Base-by-base conservation (phyloP, 2,329 filamentous ascomycete species). In the Biscogniauxia mediterranea region DNA sequence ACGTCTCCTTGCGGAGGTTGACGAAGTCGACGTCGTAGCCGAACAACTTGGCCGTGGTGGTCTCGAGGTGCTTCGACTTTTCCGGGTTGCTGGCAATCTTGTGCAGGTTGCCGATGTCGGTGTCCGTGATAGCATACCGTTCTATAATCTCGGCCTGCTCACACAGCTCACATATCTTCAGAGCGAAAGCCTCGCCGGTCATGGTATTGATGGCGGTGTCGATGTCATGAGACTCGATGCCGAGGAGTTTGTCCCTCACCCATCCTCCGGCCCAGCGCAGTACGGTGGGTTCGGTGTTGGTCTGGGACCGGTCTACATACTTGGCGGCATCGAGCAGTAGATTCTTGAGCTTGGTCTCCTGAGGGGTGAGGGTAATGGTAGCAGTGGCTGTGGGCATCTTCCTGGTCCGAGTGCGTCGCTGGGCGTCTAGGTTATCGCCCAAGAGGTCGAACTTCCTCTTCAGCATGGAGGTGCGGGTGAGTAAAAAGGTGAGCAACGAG, bases 61-160 rank as follows among this genome's bases (percentile, higher is more conserved):
- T 98, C 76, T 96, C 94, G 15, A 98, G 84, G 73, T 98, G 92
- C 78, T 98, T 98, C 20, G 93, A 97, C 78, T 97, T 97, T 71
- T 97, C 93, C 0, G 93, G 94, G 74, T 98, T 98, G 60, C 89
- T 89, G 57, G 90, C 89, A 67, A 97, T 94, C 75, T 92, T 96
- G 81, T 97, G 90, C 32, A 97, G 81, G 64, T 86, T 89, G 55
- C 90, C 89, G 57, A 95, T 81, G 60, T 89, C 88, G 57, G 83
- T 83, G 19, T 77, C 72, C 28, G 74, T 74, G 55, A 89, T 81
- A 9, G 76, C 77, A 69, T 93, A 89, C 70, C 86, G 88, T 56
- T 83, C 79, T 3, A 84, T 77, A 61, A 88, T 86, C 4, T 82
- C 83, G 0, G 84, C 79, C 25, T 81, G 77, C 55, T 84, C 83